Evolutionary conservation across 768 basidiomycete species (phyloP).

Genomic region (Amanita phalloides): DNA sequence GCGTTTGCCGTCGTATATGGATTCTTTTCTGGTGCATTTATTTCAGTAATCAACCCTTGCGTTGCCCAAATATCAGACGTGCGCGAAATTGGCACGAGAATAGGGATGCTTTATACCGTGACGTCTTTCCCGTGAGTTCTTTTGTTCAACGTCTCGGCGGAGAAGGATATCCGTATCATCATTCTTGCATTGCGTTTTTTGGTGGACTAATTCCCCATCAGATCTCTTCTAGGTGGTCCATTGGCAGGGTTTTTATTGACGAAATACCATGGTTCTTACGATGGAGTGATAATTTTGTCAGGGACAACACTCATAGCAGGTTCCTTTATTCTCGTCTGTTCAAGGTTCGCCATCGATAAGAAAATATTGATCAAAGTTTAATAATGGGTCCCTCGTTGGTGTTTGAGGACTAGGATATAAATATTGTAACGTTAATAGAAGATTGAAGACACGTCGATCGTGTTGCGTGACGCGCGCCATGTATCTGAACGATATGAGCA

Average conservation of each 20-base stretch:
- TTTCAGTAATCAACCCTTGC: constrained; percentile 57
- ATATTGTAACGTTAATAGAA: not conserved
- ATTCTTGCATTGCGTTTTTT: not conserved
- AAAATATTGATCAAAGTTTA: constrained; percentile 37
- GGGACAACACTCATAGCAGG: constrained; percentile 50
- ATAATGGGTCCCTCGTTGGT: constrained; percentile 8
- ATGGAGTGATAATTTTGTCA: constrained; percentile 46
- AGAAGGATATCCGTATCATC: not conserved
- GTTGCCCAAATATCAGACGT: constrained; percentile 56
- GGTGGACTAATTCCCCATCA: constrained; percentile 13
- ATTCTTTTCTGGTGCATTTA: constrained; percentile 58
- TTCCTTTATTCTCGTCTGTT: constrained; percentile 42
- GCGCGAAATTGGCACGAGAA: constrained; percentile 46
- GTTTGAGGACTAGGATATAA: not conserved
- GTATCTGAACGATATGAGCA: not conserved
- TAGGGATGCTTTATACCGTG: constrained; percentile 54
- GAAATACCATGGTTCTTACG: constrained; percentile 30
- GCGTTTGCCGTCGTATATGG: constrained; percentile 50
- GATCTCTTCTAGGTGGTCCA: constrained; percentile 55
- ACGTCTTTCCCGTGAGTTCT: constrained; percentile 60
- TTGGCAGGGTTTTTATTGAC: constrained; percentile 48
- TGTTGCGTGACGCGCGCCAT: not conserved
- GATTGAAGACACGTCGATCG: too few species aligned
- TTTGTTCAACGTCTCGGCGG: not conserved
- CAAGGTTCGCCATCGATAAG: constrained; percentile 34